phyloP scores from a whole-genome alignment of 2,329 filamentous ascomycete genomes.

The Neopestalotiopsis clavispora region DNA sequence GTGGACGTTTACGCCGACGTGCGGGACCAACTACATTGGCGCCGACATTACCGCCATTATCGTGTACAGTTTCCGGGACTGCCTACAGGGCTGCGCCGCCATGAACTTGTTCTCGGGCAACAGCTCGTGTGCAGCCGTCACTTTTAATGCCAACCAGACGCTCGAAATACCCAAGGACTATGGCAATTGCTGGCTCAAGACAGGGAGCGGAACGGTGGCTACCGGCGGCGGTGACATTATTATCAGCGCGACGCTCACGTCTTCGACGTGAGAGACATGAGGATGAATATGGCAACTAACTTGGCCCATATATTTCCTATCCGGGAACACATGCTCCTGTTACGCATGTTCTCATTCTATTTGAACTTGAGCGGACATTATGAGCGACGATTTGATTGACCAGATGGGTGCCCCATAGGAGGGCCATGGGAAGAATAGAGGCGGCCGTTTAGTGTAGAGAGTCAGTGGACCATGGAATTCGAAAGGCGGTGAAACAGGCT shows the following conservation, averaged over 20 bases:
- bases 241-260: background rate
- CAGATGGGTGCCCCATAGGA: too few species aligned
- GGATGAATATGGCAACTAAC: too few species aligned
- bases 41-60: slow-evolving; percentile 24
- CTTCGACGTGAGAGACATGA: background rate
- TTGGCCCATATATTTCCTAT: too few species aligned
- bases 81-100: slow-evolving; percentile 26
- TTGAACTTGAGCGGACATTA: too few species aligned
- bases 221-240: background rate
- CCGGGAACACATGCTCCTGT: too few species aligned
- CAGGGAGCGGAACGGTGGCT: background rate
- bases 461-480: too few species aligned
- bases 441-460: too few species aligned
- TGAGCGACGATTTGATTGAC: too few species aligned
- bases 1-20: slow-evolving; percentile 25
- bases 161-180: background rate
- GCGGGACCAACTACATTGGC: slow-evolving; percentile 21
- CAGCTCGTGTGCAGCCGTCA: slow-evolving; percentile 21
- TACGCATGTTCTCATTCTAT: too few species aligned
- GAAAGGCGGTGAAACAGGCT: too few species aligned
- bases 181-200: background rate
- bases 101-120: slow-evolving; percentile 23
- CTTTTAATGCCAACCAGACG: slow-evolving; percentile 23
- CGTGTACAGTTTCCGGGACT: slow-evolving; percentile 25
- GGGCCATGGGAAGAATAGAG: too few species aligned